A percentile compares a stretch with the other conserved stretches of the same genome.
Evolutionary conservation across 768 basidiomycete genomes (phyloP).

Genomic region (Tubosaeta brunneosetosa): DNA sequence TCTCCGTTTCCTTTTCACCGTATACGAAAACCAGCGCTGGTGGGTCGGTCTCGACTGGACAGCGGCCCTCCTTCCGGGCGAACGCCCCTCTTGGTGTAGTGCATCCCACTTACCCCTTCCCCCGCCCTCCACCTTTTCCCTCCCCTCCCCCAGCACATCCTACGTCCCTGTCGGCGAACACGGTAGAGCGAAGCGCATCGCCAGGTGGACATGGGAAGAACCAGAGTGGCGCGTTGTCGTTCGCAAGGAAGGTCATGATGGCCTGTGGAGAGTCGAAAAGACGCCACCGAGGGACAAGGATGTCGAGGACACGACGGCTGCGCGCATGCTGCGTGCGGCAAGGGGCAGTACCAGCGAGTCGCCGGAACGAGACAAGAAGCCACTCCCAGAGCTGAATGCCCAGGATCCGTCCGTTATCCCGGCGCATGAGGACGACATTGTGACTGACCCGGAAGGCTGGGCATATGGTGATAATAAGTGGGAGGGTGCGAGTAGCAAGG

Average conservation of each 20-base stretch:
- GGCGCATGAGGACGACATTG: slow-evolving; percentile 44
- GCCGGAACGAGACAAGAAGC: slow-evolving; percentile 21
- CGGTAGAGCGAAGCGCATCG: slow-evolving; percentile 60
- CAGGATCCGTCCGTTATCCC: slow-evolving; percentile 29
- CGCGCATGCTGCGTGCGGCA: slow-evolving; percentile 53
- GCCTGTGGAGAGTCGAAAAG: slow-evolving; percentile 53
- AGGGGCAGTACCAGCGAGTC: slow-evolving; percentile 28
- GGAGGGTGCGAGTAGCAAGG: slow-evolving; percentile 70
- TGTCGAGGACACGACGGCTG: slow-evolving; percentile 40
- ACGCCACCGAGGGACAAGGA: slow-evolving; percentile 47
- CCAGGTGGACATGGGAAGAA: slow-evolving; percentile 88
- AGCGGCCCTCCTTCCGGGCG: slow-evolving; percentile 81
- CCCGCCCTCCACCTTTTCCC: slow-evolving; percentile 63
- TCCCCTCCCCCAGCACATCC: slow-evolving; percentile 59
- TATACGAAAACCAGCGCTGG: slow-evolving; percentile 95
- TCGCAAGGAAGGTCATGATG: slow-evolving; percentile 47
- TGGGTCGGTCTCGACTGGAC: slow-evolving; percentile 99
- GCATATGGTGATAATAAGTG: slow-evolving; percentile 95
- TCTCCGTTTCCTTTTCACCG: slow-evolving; percentile 79
- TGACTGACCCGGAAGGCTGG: slow-evolving; percentile 88
- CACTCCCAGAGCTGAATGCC: slow-evolving; percentile 20
- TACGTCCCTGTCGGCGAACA: slow-evolving; percentile 48
- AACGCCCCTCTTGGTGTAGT: slow-evolving; percentile 87
- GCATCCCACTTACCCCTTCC: slow-evolving; percentile 52
- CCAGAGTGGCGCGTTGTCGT: slow-evolving; percentile 83